These are phyloP conservation scores for Paracorniculantispora psalliotae DNA, from an alignment of 2,329 filamentous ascomycete genomes.

Conservation along the genomic window DNA sequence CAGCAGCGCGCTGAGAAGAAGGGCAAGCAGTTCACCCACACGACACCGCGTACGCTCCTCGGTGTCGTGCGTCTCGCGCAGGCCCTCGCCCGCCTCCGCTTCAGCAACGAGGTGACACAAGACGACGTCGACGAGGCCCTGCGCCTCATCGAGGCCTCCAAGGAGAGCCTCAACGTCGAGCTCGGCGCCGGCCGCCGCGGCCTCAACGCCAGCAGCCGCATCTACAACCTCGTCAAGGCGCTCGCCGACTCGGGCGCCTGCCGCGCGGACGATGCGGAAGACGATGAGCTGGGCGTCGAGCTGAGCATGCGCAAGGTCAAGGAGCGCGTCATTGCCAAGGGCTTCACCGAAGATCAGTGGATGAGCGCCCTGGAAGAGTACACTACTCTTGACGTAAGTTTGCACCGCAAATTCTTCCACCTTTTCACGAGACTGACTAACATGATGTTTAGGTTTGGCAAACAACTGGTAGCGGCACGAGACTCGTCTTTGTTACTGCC, in stretches of 20 bases:
- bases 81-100: conserved; percentile 85
- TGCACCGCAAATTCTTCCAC: conserved; percentile 1
- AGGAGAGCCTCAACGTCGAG: conserved; percentile 80
- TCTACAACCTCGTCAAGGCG: conserved; percentile 89
- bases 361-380: conserved; percentile 84
- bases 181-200: conserved; percentile 55
- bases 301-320: conserved; percentile 83
- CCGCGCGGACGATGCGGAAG: conserved; percentile 61
- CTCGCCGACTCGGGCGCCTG: conserved; percentile 85
- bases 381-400: conserved; percentile 78
- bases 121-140: conserved; percentile 96
- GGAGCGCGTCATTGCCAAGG: conserved; percentile 89
- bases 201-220: conserved; percentile 78
- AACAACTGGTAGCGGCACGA: conserved; percentile 64
- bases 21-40: conserved; percentile 91
- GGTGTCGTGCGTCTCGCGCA: conserved; percentile 91
- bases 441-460: conserved; percentile 63
- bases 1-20: conserved; percentile 87
- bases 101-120: conserved; percentile 75
- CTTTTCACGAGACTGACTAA: neutral
- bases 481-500: conserved; percentile 65
- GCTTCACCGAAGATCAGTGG: conserved; percentile 94
- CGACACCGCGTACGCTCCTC: conserved; percentile 86
- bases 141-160: conserved; percentile 85
- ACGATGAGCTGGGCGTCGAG: conserved; percentile 55